Evolutionary conservation across 2,329 filamentous ascomycete species (phyloP).

Genomic region (Stemphylium vesicarium): DNA sequence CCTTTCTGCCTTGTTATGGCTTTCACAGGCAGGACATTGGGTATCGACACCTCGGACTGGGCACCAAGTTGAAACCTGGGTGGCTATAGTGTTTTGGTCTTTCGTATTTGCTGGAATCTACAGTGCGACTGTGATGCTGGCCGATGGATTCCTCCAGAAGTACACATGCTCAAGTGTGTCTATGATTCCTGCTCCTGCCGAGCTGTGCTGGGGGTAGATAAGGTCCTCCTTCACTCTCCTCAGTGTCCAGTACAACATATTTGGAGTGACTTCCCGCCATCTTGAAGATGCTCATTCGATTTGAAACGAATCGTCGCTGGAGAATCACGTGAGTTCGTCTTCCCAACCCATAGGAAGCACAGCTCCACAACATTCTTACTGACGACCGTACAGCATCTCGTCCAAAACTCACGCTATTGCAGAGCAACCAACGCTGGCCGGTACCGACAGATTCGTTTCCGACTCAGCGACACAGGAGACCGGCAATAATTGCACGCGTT

Average conservation of each 20-base stretch:
- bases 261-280: constrained; percentile 4
- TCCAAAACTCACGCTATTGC: neutral
- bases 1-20: neutral
- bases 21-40: neutral
- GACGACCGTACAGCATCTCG: constrained; percentile 2
- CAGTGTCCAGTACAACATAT: constrained; percentile 3
- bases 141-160: neutral
- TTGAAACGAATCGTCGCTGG: constrained; percentile 12
- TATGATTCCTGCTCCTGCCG: neutral
- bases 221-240: constrained; percentile 14
- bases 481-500: neutral
- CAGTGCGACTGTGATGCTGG: neutral
- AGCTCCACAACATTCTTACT: neutral
- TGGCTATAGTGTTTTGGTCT: neutral
- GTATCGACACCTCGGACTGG: neutral
- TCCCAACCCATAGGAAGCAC: neutral
- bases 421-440: neutral
- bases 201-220: constrained; percentile 8
- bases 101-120: neutral
- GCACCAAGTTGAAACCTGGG: neutral
- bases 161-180: neutral
- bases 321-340: constrained; percentile 16
- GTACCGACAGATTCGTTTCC: neutral
- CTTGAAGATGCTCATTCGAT: constrained; percentile 16
- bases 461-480: neutral